These are phyloP conservation scores for Linum trigynum DNA, from an alignment of 345 rosid genomes.

Conservation along the genomic window DNA sequence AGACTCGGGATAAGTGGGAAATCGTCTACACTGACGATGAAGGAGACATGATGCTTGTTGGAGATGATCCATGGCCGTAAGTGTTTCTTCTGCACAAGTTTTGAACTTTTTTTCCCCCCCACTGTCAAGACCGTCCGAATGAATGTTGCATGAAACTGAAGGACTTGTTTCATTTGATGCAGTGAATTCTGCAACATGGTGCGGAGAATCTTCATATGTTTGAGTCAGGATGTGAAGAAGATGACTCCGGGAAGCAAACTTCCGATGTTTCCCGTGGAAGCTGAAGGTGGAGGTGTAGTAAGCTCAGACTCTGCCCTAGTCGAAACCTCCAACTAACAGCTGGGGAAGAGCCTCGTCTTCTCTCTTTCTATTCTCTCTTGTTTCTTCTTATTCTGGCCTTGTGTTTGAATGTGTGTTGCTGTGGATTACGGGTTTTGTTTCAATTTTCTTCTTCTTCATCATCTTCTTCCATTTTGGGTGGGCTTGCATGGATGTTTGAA, in stretches of 20 bases:
- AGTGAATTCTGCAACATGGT: conserved; percentile 27
- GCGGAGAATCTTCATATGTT: conserved; percentile 21
- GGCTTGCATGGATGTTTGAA: too few species aligned
- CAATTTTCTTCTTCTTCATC: too few species aligned
- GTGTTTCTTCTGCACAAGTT: conserved; percentile 5
- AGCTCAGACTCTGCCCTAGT: conserved; percentile 35
- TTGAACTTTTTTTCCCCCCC: too few species aligned
- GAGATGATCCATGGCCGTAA: conserved; percentile 31
- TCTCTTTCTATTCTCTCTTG: neutral
- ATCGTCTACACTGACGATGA: conserved; percentile 28
- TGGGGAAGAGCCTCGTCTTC: neutral
- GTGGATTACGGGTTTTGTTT: too few species aligned
- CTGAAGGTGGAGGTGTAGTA: conserved; percentile 18
- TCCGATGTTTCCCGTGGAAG: conserved; percentile 12
- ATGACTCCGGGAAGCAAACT: conserved; percentile 22
- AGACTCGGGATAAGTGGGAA: conserved; percentile 23
- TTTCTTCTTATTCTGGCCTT: neutral
- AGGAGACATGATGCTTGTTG: conserved; percentile 31
- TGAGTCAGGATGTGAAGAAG: conserved; percentile 25
- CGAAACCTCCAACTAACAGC: conserved; percentile 25
- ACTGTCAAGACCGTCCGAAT: too few species aligned
- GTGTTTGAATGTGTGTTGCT: too few species aligned
- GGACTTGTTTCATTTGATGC: neutral
- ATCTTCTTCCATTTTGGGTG: too few species aligned
- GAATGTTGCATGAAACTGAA: too few species aligned